Percentiles rank a stretch among this genome's conserved stretches.
These are phyloP conservation scores for Entomophthora muscae DNA, from an alignment of 371 early-diverging fungal genomes.

Conservation along the genomic window DNA sequence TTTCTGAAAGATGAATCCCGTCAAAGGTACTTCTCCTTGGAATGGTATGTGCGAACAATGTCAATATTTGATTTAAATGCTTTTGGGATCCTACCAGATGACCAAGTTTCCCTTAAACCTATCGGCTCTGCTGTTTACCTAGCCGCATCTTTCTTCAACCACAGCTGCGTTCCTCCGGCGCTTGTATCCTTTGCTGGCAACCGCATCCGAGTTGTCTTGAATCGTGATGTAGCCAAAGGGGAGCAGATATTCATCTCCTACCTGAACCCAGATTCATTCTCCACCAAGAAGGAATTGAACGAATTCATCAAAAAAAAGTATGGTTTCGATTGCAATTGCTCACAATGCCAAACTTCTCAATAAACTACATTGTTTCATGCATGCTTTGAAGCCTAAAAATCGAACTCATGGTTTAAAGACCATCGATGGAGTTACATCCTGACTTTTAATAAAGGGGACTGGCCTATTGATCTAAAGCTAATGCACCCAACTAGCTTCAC, in stretches of 20 bases:
- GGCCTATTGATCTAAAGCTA: too few relatives aligned
- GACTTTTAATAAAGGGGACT: too few relatives aligned
- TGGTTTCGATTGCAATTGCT: not conserved
- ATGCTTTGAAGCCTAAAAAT: too few relatives aligned
- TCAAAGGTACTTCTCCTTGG: not conserved
- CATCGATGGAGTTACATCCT: too few relatives aligned
- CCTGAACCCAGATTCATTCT: not conserved
- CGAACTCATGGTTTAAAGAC: too few relatives aligned
- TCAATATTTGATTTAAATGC: not conserved
- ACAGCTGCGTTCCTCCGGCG: not conserved
- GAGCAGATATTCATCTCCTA: not conserved
- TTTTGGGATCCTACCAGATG: not conserved
- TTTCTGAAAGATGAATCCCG: not conserved
- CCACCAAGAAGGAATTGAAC: not conserved
- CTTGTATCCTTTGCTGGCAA: not conserved
- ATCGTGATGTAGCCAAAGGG: not conserved
- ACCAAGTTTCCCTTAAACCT: not conserved
- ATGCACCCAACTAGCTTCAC: too few relatives aligned
- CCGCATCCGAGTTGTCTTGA: not conserved
- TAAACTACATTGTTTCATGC: too few relatives aligned
- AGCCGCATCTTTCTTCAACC: not conserved
- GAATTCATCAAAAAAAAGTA: not conserved
- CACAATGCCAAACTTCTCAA: too few relatives aligned
- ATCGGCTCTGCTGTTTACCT: not conserved
- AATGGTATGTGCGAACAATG: constrained; percentile 3